Evolutionary conservation across 257 asterid genomes (phyloP).

Genomic region (Echium plantagineum): DNA sequence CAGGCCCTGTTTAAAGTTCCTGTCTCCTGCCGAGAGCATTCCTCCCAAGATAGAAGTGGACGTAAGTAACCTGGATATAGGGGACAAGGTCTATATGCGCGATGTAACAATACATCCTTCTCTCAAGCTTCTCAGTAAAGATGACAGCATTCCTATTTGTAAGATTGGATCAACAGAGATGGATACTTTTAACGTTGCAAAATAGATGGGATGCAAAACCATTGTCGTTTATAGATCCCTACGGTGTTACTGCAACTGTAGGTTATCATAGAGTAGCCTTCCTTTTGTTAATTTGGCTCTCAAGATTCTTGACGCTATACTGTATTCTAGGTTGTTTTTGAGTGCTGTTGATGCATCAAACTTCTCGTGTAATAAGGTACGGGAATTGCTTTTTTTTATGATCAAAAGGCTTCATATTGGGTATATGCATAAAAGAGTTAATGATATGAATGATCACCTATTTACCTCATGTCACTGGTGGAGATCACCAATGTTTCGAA

Average conservation of each 20-base stretch:
- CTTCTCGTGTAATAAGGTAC: not conserved
- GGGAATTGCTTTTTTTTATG: not conserved
- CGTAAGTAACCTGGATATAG: slow-evolving; percentile 70
- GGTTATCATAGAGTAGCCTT: not conserved
- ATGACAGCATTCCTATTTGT: slow-evolving; percentile 67
- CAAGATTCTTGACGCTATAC: not conserved
- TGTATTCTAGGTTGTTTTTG: not conserved
- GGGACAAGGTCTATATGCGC: slow-evolving; percentile 45
- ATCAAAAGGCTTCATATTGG: not conserved
- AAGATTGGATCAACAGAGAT: slow-evolving; percentile 44
- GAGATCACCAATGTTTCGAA: too few species aligned
- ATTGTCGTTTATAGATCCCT: not conserved
- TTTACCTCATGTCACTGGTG: too few species aligned
- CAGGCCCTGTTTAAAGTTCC: slow-evolving; percentile 47
- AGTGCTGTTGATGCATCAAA: not conserved
- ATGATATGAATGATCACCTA: too few species aligned
- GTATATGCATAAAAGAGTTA: too few species aligned
- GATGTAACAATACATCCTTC: slow-evolving; percentile 59
- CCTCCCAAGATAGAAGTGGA: slow-evolving; percentile 85
- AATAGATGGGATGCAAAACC: not conserved
- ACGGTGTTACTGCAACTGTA: not conserved
- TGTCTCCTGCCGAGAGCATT: slow-evolving; percentile 76
- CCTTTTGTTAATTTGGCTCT: not conserved
- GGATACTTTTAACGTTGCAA: slow-evolving; percentile 17
- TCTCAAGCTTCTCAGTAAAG: slow-evolving; percentile 76